Percentiles rank a stretch among this genome's conserved stretches.
These are phyloP conservation scores for Sparassis latifolia DNA, from an alignment of 1,284 basidiomycete species.

Conservation along the genomic window DNA sequence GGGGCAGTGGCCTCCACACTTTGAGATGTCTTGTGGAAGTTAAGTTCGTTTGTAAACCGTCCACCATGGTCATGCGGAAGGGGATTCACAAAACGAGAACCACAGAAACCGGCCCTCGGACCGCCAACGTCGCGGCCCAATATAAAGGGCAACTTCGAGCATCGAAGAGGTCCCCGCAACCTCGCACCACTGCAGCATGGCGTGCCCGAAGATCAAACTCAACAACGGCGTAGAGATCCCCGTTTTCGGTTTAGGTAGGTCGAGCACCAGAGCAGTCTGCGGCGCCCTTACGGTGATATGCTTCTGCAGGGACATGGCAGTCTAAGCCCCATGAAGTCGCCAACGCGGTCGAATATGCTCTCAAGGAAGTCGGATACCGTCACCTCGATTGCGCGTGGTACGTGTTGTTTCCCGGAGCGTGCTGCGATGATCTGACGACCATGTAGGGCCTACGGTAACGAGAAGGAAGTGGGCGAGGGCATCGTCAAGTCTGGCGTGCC, in stretches of 20 bases:
- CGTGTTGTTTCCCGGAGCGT: constrained; percentile 9
- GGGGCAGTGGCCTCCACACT: too few species aligned
- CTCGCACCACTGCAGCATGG: constrained; percentile 7
- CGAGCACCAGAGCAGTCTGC: too few species aligned
- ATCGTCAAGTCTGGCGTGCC: constrained; percentile 74
- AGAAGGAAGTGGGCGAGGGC: constrained; percentile 82
- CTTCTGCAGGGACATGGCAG: constrained; percentile 67
- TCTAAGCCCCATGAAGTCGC: constrained; percentile 66
- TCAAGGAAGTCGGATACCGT: constrained; percentile 70
- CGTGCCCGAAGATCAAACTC: constrained; percentile 48
- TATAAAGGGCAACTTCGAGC: neutral
- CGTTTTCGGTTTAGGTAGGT: constrained; percentile 62
- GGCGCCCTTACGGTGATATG: too few species aligned
- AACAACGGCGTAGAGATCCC: constrained; percentile 68
- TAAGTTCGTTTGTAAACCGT: too few species aligned
- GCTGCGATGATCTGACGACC: neutral
- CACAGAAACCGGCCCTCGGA: neutral
- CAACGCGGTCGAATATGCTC: constrained; percentile 63
- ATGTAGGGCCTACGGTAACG: constrained; percentile 60
- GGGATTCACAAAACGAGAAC: constrained; percentile 1
- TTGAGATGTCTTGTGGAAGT: too few species aligned
- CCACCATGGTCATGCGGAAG: neutral
- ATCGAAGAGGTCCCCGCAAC: neutral
- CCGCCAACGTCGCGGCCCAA: neutral
- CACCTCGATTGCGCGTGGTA: constrained; percentile 79